Base-by-base conservation (phyloP, 371 early-diverging fungal species). In the Basidiobolus meristosporus region DNA sequence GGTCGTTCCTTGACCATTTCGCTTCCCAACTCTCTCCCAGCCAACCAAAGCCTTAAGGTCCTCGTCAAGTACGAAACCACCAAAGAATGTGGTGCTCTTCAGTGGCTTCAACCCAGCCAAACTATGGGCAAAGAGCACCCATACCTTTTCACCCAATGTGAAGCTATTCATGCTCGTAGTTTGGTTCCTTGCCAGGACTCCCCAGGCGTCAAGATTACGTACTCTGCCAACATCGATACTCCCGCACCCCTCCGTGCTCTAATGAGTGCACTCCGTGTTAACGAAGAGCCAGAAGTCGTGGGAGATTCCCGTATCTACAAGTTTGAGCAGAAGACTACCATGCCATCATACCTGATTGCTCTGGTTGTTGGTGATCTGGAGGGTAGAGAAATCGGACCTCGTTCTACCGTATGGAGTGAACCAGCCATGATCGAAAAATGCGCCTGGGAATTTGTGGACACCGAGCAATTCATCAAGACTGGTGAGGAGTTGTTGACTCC, bases 61-160 rank as follows among this genome's bases (percentile, higher is more conserved):
- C 49, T 57, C 31, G 62, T 95, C 36, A 63, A 59, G 12, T 95
- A 92, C 50, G 55, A 72, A 19, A 93, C 95, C 30, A 84, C 88
- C 1, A 56, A 62, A 11, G 61, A 77, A 43, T 75, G 84, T 53
- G 78, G 80, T 15, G 92, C 92, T 43, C 60, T 82, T 36, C 95
- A 93, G 63, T 95, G 82, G 60, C 64, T 95, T 52, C 72, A 74
- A 34, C 87, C 91, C 7, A 72, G 70, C 44, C 97, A 95, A 64
- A 96, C 97, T 7, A 71, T 80, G 12, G 96, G 95, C 39, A 89
- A 90, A 60, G 70, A 73, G 48, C 67, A 84, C 45, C 93, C 96
- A 16, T 97, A 92, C 50, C 59, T 95, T 44, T 93, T 92, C 58
- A 87, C 90, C 19, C 96, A 95, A 58, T 92, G 96, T 59, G 89